A percentile compares a stretch with the other conserved stretches of the same genome.
Evolutionary conservation across 768 basidiomycete genomes (phyloP).

Genomic region (Mrakia blollopis): DNA sequence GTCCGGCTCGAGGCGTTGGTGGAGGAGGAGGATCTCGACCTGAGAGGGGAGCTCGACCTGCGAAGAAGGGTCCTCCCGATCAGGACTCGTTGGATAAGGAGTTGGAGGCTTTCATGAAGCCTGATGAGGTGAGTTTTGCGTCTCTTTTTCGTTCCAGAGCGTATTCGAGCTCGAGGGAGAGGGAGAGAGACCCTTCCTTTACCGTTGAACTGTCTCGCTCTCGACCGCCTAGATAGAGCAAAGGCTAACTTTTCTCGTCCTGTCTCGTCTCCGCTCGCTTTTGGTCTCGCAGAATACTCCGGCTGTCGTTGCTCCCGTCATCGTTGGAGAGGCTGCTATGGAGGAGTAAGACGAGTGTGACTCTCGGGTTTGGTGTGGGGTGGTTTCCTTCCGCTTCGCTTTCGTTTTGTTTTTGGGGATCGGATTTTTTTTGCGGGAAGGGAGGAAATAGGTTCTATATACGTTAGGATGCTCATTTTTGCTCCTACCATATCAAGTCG

Average conservation of each 20-base stretch:
- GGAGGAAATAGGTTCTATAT: too few relatives aligned
- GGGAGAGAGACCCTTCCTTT: too few relatives aligned
- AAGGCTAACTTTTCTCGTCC: not conserved
- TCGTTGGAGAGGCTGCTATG: constrained; percentile 12
- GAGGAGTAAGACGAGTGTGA: not conserved
- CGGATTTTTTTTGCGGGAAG: too few relatives aligned
- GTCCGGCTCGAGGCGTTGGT: constrained; percentile 7
- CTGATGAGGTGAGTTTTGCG: not conserved
- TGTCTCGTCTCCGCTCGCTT: not conserved
- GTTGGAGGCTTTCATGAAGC: constrained; percentile 30
- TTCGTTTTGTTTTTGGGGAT: not conserved
- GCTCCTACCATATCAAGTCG: too few relatives aligned
- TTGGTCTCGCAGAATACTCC: not conserved
- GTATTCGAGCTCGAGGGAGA: too few relatives aligned
- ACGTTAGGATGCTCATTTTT: too few relatives aligned
- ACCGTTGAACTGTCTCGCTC: too few relatives aligned
- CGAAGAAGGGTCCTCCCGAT: constrained; percentile 25
- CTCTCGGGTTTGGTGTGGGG: not conserved
- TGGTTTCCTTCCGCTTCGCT: not conserved
- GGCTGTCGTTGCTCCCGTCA: not conserved
- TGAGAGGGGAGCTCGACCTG: not conserved
- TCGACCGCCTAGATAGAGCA: too few relatives aligned
- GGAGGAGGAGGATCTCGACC: constrained; percentile 8
- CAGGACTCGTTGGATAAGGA: constrained; percentile 31
- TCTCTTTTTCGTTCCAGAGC: not conserved